Percentiles rank a stretch among this genome's conserved stretches.
Evolutionary conservation across 192 early-diverging fungal genomes (phyloP).

Genomic region (Diversispora epigaea): DNA sequence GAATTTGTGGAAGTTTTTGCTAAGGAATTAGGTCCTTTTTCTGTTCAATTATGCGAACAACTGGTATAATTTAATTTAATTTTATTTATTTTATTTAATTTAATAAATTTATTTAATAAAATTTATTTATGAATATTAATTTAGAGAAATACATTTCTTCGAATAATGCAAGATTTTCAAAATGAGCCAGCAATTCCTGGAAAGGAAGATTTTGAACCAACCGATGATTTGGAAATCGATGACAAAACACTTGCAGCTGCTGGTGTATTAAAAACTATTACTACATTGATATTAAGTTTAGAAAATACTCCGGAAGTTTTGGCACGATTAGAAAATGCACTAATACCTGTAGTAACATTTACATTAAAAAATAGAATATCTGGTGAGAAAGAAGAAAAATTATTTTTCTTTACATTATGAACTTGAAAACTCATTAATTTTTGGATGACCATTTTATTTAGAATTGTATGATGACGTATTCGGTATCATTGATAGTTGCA

Average conservation of each 20-base stretch:
- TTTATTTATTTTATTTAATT: conserved; percentile 2
- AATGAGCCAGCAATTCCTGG: conserved; percentile 45
- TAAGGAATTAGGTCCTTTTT: conserved; percentile 88
- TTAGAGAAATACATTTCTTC: conserved; percentile 79
- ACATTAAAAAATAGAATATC: conserved; percentile 74
- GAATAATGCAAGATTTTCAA: conserved; percentile 74
- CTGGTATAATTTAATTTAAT: conserved; percentile 48
- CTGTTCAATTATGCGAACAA: conserved; percentile 83
- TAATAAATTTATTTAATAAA: neutral
- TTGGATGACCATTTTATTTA: conserved; percentile 6
- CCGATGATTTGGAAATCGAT: conserved; percentile 59
- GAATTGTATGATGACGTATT: conserved; percentile 87
- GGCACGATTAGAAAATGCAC: conserved; percentile 71
- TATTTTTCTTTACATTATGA: neutral
- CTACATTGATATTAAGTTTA: conserved; percentile 81
- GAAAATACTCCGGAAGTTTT: conserved; percentile 82
- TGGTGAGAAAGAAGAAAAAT: conserved; percentile 36
- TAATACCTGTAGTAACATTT: conserved; percentile 76
- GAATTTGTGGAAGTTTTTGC: conserved; percentile 90
- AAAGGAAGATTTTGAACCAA: conserved; percentile 50
- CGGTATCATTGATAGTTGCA: conserved; percentile 86
- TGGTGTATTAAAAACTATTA: conserved; percentile 87
- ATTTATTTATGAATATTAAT: neutral
- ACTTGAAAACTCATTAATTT: neutral
- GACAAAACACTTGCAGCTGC: conserved; percentile 89